A percentile compares a stretch with the other conserved stretches of the same genome.
Conservation (phyloP, 2,329 filamentous ascomycete species). For the Alternaria sp. region DNA sequence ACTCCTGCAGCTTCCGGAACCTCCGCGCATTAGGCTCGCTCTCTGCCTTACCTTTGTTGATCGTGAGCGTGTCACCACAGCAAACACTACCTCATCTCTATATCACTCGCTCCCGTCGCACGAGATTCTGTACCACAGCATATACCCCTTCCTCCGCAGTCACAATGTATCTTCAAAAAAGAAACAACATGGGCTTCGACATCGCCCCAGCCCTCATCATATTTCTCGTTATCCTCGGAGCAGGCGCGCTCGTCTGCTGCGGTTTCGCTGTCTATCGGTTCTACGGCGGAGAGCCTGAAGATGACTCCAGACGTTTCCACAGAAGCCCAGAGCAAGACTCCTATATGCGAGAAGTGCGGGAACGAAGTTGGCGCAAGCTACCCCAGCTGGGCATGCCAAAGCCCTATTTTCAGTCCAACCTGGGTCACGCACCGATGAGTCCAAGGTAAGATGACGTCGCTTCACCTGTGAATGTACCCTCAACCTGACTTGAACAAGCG, state of each 20-base stretch:
- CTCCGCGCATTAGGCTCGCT: slow-evolving; percentile 4
- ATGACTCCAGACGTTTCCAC: slow-evolving; percentile 5
- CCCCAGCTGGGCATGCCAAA: slow-evolving; percentile 5
- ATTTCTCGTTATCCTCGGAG: slow-evolving; percentile 38
- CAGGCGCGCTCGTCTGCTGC: slow-evolving; percentile 25
- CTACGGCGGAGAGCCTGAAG: slow-evolving; percentile 12
- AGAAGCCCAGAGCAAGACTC: slow-evolving; percentile 35
- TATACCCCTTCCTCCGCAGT: background rate
- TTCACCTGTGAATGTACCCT: background rate
- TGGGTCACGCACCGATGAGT: slow-evolving; percentile 20
- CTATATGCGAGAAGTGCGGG: slow-evolving; percentile 44
- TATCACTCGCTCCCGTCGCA: background rate
- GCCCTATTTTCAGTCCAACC: slow-evolving; percentile 3
- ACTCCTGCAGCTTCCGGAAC: slow-evolving; percentile 9
- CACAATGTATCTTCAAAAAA: slow-evolving; percentile 23
- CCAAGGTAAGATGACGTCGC: slow-evolving; percentile 11
- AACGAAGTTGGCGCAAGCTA: slow-evolving; percentile 29
- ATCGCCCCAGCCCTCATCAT: slow-evolving; percentile 36
- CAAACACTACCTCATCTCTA: background rate
- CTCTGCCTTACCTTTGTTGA: background rate
- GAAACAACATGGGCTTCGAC: slow-evolving; percentile 37
- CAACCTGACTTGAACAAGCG: slow-evolving; percentile 11
- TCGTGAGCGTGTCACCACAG: background rate
- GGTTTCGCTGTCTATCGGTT: slow-evolving; percentile 32
- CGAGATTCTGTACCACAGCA: background rate